phyloP scores from a whole-genome alignment of 2,329 filamentous ascomycete genomes.

The Ascomycota sp. region DNA sequence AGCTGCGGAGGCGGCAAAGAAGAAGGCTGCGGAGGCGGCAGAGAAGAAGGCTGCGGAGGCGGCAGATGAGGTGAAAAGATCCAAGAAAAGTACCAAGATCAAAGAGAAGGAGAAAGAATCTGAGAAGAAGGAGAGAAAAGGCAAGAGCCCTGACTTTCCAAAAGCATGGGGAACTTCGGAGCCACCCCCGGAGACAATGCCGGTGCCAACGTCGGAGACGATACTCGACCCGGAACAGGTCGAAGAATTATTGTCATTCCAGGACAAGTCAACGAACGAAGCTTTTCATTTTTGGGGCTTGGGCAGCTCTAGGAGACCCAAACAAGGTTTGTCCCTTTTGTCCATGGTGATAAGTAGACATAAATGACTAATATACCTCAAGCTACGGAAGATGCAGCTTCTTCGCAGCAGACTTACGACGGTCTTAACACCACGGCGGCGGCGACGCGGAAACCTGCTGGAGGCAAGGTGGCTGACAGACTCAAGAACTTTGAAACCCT shows the following conservation, averaged over 20 bases:
- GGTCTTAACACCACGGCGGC: constrained; percentile 18
- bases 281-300: constrained; percentile 35
- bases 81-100: not conserved
- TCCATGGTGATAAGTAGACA: not conserved
- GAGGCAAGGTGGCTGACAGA: constrained; percentile 31
- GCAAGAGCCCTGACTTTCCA: constrained; percentile 4
- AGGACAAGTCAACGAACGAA: constrained; percentile 14
- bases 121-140: constrained; percentile 5
- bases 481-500: constrained; percentile 30
- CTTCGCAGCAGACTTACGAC: constrained; percentile 16
- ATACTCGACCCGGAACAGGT: constrained; percentile 18
- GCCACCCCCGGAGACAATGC: constrained; percentile 2
- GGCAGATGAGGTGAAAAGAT: constrained; percentile 5
- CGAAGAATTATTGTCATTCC: constrained; percentile 18
- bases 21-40: constrained; percentile 8
- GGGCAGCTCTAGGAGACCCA: constrained; percentile 19
- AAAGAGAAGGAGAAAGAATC: constrained; percentile 4
- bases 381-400: constrained; percentile 21
- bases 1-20: constrained; percentile 10
- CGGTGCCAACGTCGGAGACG: constrained; percentile 1
- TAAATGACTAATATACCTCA: not conserved
- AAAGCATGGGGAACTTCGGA: constrained; percentile 1
- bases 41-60: constrained; percentile 10
- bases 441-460: constrained; percentile 22
- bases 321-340: constrained; percentile 15